phyloP scores from a whole-genome alignment of 768 basidiomycete species.

The Hypholoma sublateritium region DNA sequence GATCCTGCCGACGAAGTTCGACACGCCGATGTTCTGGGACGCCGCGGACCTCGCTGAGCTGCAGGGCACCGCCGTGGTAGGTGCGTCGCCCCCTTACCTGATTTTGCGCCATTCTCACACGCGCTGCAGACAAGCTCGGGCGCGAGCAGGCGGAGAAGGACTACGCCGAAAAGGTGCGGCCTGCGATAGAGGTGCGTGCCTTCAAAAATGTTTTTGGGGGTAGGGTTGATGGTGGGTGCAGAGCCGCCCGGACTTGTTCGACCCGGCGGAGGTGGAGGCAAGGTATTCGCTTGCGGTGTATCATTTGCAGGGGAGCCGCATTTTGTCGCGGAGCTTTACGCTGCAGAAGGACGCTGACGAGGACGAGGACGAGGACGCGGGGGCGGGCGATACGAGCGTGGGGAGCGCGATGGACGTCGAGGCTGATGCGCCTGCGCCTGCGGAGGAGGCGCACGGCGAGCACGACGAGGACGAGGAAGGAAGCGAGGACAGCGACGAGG shows the following conservation, averaged over 20 bases:
- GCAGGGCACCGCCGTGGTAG: constrained; percentile 82
- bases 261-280: constrained; percentile 35
- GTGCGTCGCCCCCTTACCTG: constrained; percentile 35
- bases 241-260: constrained; percentile 76
- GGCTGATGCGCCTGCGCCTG: constrained; percentile 14
- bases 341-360: constrained; percentile 60
- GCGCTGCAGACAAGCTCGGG: constrained; percentile 75
- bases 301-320: constrained; percentile 88
- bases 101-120: not conserved
- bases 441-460: constrained; percentile 22
- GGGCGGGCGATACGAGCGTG: constrained; percentile 29
- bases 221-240: constrained; percentile 24
- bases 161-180: constrained; percentile 65
- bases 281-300: constrained; percentile 73
- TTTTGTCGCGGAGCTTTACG: constrained; percentile 90
- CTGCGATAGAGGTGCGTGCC: constrained; percentile 62
- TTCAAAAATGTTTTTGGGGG: not conserved
- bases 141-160: constrained; percentile 77
- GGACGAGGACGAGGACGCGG: constrained; percentile 29
- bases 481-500: constrained; percentile 39
- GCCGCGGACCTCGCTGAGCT: constrained; percentile 72
- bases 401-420: constrained; percentile 46
- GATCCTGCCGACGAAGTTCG: constrained; percentile 69
- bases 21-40: constrained; percentile 95
- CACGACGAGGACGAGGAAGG: constrained; percentile 34